A percentile compares a stretch with the other conserved stretches of the same genome.
These are phyloP conservation scores for Funneliformis geosporum DNA, from an alignment of 192 early-diverging fungal species.

Conservation along the genomic window DNA sequence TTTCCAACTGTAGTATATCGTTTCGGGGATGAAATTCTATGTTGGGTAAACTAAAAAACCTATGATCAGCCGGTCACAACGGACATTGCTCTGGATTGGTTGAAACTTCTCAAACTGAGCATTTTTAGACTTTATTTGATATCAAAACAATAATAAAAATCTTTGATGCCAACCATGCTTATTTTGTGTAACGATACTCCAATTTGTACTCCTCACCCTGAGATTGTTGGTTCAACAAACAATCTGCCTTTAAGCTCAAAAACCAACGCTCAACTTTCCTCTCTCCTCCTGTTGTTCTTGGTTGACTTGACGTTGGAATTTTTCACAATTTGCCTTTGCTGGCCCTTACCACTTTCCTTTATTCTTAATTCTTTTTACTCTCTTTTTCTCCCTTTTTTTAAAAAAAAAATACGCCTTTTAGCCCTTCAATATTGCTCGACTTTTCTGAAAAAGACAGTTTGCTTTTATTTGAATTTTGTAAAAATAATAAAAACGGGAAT, in stretches of 20 bases:
- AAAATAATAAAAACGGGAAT: background rate
- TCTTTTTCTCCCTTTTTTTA: slow-evolving; percentile 19
- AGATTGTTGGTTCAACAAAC: slow-evolving; percentile 2
- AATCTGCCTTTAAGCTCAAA: background rate
- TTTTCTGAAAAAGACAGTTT: background rate
- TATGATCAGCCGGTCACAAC: background rate
- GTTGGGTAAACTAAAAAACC: slow-evolving; percentile 20
- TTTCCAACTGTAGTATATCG: background rate
- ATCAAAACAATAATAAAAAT: background rate
- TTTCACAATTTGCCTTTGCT: slow-evolving; percentile 3
- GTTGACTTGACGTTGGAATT: slow-evolving; percentile 29
- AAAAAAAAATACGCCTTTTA: background rate
- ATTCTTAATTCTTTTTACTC: background rate
- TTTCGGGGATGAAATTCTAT: slow-evolving; percentile 16
- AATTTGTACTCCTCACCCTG: background rate
- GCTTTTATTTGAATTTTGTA: background rate
- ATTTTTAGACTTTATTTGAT: background rate
- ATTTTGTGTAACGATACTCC: background rate
- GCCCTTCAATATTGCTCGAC: background rate
- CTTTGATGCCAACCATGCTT: background rate
- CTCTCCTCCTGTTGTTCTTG: background rate
- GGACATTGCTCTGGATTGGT: background rate
- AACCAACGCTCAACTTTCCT: background rate
- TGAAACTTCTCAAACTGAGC: background rate
- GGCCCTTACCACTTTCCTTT: slow-evolving; percentile 24